These are phyloP conservation scores for Annulohypoxylon truncatum DNA, from an alignment of 2,329 filamentous ascomycete genomes.

Conservation along the genomic window DNA sequence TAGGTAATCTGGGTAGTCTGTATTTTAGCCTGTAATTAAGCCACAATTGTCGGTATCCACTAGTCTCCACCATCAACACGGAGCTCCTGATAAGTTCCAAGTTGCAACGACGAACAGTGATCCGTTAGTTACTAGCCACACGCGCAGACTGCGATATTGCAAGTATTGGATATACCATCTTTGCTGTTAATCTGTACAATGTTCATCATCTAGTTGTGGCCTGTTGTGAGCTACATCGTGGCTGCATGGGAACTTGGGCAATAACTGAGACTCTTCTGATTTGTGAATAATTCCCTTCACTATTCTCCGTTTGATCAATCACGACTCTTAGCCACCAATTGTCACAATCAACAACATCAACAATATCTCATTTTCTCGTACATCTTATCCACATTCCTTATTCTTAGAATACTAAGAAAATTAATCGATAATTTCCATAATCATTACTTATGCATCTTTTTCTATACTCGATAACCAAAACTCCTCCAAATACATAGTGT, in stretches of 20 bases:
- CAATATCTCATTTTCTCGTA: background rate
- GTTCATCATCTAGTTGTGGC: background rate
- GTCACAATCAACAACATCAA: constrained; percentile 3
- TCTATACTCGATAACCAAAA: background rate
- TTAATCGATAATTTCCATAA: background rate
- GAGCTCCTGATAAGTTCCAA: background rate
- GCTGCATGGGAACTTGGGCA: constrained; percentile 4
- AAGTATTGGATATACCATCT: background rate
- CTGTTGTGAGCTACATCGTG: background rate
- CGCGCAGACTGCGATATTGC: background rate
- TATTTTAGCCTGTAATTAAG: constrained; percentile 15
- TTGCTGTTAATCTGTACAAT: background rate
- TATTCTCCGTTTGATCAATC: constrained; percentile 8
- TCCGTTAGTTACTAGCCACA: background rate
- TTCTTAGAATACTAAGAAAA: background rate
- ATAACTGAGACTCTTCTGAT: background rate
- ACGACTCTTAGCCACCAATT: background rate
- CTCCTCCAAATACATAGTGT: background rate
- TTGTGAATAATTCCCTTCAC: constrained; percentile 3
- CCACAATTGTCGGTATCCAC: background rate
- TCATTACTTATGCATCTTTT: background rate
- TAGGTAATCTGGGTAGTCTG: constrained; percentile 6
- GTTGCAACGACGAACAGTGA: background rate
- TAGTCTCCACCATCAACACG: background rate
- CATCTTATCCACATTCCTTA: background rate